Evolutionary conservation across 495 filamentous ascomycete species (phyloP).

Genomic region (Hyaloscypha variabilis): DNA sequence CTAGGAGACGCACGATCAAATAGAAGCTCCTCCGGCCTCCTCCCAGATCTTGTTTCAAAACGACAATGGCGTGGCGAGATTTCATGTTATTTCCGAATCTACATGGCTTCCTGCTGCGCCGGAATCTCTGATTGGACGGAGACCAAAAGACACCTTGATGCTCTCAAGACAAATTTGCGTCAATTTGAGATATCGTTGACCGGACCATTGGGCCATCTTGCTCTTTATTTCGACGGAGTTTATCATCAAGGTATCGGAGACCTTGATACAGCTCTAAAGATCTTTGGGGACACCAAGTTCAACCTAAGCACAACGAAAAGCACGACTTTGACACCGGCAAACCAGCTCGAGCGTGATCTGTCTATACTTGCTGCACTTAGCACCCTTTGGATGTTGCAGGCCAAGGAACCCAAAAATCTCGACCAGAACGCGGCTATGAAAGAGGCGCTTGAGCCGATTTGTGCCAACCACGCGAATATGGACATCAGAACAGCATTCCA

Average conservation of each 20-base stretch:
- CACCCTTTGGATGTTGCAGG: conserved; percentile 77
- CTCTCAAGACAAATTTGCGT: conserved; percentile 37
- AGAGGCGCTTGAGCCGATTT: conserved; percentile 67
- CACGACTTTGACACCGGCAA: conserved; percentile 37
- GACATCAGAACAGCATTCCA: conserved; percentile 78
- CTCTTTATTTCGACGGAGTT: conserved; percentile 71
- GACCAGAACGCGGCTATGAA: conserved; percentile 57
- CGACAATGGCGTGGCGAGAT: conserved; percentile 45
- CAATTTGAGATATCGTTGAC: conserved; percentile 31
- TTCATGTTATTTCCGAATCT: conserved; percentile 47
- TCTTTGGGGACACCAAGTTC: conserved; percentile 66
- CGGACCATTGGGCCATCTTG: conserved; percentile 43
- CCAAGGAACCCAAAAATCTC: conserved; percentile 53
- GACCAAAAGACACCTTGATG: conserved; percentile 45
- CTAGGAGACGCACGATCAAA: conserved; percentile 28
- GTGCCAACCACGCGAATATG: conserved; percentile 66
- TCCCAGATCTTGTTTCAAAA: conserved; percentile 48
- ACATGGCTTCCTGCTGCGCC: conserved; percentile 48
- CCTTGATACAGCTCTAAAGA: conserved; percentile 61
- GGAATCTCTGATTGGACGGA: conserved; percentile 47
- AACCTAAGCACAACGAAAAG: conserved; percentile 44
- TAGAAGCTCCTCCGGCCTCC: conserved; percentile 35
- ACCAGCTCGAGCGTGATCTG: conserved; percentile 68
- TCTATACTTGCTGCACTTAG: conserved; percentile 81
- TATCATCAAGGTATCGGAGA: conserved; percentile 80